Percentiles rank a stretch among this genome's conserved stretches.
phyloP scores from a whole-genome alignment of 345 rosid genomes.

The Linum usitatissimum region DNA sequence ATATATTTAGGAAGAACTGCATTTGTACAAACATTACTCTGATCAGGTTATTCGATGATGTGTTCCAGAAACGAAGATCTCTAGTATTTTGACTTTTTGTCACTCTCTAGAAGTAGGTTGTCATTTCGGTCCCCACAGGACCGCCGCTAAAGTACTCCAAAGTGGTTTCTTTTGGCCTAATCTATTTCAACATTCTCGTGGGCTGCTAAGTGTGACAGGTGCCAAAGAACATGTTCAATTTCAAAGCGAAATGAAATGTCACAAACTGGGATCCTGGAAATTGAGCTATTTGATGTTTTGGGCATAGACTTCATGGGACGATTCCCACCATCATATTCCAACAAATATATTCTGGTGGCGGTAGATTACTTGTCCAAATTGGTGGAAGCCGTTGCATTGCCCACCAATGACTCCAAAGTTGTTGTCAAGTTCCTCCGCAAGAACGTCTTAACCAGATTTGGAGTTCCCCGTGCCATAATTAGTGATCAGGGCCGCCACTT shows the following conservation, averaged over 20 bases:
- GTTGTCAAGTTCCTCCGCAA: background rate
- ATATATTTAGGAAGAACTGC: background rate
- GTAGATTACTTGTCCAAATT: background rate
- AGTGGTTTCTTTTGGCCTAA: background rate
- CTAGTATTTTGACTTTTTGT: background rate
- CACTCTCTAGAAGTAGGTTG: background rate
- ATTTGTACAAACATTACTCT: background rate
- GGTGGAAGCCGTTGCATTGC: background rate
- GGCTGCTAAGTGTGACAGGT: background rate
- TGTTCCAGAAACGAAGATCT: background rate
- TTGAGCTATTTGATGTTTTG: conserved; percentile 4
- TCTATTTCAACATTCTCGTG: background rate
- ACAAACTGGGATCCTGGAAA: background rate
- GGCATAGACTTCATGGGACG: background rate
- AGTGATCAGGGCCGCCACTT: too few species aligned
- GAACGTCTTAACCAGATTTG: background rate
- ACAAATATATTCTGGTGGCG: background rate
- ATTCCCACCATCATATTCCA: background rate
- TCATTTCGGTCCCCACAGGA: background rate
- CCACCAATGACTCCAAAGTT: background rate
- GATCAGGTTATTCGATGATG: conserved; percentile 6
- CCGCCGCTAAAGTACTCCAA: conserved; percentile 1
- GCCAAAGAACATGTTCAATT: background rate
- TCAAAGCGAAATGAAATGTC: background rate
- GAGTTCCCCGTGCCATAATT: background rate